Percentiles rank a stretch among this genome's conserved stretches.
Evolutionary conservation across 2,329 filamentous ascomycete genomes (phyloP).

Genomic region (Epichloe brachyelytri): DNA sequence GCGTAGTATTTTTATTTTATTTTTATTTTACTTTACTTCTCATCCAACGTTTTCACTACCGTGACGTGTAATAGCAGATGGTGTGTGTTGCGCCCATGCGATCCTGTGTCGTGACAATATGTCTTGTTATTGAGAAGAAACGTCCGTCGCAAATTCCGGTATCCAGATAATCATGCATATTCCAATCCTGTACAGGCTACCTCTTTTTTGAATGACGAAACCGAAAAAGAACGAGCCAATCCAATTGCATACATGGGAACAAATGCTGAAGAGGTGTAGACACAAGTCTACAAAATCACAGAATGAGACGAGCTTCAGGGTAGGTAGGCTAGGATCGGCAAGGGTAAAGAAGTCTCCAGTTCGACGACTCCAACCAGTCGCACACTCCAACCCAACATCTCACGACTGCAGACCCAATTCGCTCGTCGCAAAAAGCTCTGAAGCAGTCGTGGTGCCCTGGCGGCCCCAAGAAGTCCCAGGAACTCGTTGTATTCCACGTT

Average conservation of each 20-base stretch:
- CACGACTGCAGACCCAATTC: not conserved
- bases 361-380: not conserved
- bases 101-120: no score
- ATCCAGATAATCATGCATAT: no score
- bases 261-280: no score
- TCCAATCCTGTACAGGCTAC: no score
- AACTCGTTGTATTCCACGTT: slow-evolving; percentile 10
- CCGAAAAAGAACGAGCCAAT: no score
- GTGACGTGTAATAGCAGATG: no score
- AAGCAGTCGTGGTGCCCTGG: slow-evolving; percentile 6
- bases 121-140: no score
- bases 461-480: not conserved
- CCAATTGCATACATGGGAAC: no score
- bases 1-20: not conserved
- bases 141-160: no score
- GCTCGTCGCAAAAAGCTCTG: not conserved
- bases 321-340: not conserved
- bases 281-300: not conserved
- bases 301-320: not conserved
- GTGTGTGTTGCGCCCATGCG: no score
- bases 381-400: not conserved
- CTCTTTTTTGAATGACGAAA: no score
- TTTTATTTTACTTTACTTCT: not conserved
- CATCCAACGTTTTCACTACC: no score
- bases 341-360: not conserved